Evolutionary conservation across 495 filamentous ascomycete species (phyloP), one percentile per base, ranked within the genome.

Genomic region (Penicillium samsonianum): DNA sequence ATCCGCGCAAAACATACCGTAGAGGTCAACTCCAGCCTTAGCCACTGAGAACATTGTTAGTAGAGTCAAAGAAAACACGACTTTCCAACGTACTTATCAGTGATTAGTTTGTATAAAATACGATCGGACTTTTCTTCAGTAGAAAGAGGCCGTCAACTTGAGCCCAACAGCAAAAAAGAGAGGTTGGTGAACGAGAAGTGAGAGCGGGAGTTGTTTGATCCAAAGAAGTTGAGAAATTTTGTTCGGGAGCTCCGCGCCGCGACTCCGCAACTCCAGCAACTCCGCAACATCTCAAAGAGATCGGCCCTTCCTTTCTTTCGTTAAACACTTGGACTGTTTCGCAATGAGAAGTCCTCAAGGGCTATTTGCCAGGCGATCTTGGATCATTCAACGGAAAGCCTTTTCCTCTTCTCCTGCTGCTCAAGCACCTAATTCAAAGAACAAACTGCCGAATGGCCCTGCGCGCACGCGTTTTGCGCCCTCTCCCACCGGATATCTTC

Each of bases 401-500:
- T 56, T 59, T 48, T 70, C 61, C 30, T 75, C 74, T 40, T 70
- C 73, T 55, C 53, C 61, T 17, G 62, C 62, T 59, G 64, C 58
- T 46, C 65, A 47, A 62, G 44, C 53, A 49, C 67, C 59, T 47
- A 69, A 73, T 45, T 63, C 61, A 46, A 74, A 72, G 58, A 73
- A 58, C 50, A 72, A 73, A 49, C 60, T 76, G 49, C 88, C 89
- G 46, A 70, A 79, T 8, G 67, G 62, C 0, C 91, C 94, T 43
- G 91, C 89, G 26, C 82, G 94, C 55, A 97, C 94, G 23, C 87
- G 94, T 44, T 98, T 98, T 74, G 94, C 94, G 2, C 94, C 94
- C 16, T 97, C 93, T 3, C 94, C 94, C 3, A 98, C 94, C 8
- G 94, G 94, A 17, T 90, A 91, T 70, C 79, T 98, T 17, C 94